Evolutionary conservation across 257 asterid species (phyloP).

Genomic region (Cinchona pubescens): DNA sequence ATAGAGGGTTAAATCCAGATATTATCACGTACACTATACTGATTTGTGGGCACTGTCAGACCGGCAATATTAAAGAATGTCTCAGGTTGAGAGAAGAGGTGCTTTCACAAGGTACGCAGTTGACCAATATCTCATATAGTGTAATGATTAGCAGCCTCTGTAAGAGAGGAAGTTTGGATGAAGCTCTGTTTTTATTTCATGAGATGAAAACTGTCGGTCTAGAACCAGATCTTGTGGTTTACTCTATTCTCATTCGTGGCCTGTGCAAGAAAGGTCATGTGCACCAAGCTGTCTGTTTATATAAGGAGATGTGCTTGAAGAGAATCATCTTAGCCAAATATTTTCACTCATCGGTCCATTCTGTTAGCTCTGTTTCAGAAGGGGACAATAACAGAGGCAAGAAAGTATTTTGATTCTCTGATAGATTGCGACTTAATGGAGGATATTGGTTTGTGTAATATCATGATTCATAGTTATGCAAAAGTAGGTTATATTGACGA

Average conservation of each 20-base stretch:
- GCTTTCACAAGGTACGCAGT: conserved; percentile 48
- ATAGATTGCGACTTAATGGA: conserved; percentile 33
- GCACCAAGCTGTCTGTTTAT: conserved; percentile 41
- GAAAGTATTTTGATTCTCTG: conserved; percentile 49
- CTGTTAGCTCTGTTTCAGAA: conserved; percentile 52
- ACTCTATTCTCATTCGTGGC: conserved; percentile 56
- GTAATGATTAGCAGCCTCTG: conserved; percentile 57
- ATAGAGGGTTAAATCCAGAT: conserved; percentile 40
- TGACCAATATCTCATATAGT: conserved; percentile 37
- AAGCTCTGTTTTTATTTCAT: conserved; percentile 52
- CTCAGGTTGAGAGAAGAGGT: conserved; percentile 52
- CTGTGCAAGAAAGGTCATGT: conserved; percentile 67
- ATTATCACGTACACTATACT: conserved; percentile 46
- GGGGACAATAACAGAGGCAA: conserved; percentile 49
- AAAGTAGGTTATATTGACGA: conserved; percentile 58
- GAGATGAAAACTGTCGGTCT: conserved; percentile 49
- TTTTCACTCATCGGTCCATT: conserved; percentile 44
- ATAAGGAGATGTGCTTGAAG: conserved; percentile 46
- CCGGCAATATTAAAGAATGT: conserved; percentile 51
- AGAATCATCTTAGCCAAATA: conserved; percentile 34
- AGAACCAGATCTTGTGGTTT: conserved; percentile 52
- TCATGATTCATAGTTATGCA: conserved; percentile 59
- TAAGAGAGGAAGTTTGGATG: conserved; percentile 48
- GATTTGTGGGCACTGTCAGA: conserved; percentile 56
- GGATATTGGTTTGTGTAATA: conserved; percentile 60